A percentile compares a stretch with the other conserved stretches of the same genome.
Conservation (phyloP, 768 basidiomycete genomes). For the Astraeus odoratus region DNA sequence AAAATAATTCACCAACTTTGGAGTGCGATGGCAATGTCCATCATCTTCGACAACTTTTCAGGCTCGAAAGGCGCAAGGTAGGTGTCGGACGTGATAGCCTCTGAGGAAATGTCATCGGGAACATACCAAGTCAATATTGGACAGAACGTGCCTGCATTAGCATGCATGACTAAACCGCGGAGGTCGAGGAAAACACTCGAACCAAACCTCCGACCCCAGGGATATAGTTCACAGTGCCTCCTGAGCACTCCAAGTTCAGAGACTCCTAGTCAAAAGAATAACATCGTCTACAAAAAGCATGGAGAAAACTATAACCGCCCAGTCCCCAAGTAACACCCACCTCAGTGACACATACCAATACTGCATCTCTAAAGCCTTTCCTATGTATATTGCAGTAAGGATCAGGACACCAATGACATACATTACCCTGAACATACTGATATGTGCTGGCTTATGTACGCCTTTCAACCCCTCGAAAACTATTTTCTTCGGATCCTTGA, state of each 20-base stretch:
- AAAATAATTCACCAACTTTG: background rate
- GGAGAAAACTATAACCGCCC: background rate
- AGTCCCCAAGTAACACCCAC: background rate
- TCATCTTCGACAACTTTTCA: conserved; percentile 7
- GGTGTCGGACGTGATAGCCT: conserved; percentile 11
- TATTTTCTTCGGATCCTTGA: background rate
- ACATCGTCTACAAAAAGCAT: background rate
- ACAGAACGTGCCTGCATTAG: background rate
- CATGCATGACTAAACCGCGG: background rate
- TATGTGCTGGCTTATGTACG: background rate
- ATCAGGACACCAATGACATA: background rate
- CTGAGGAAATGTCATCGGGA: conserved; percentile 2
- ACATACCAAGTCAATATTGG: background rate
- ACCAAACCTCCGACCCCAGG: background rate
- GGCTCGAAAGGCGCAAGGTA: conserved; percentile 12
- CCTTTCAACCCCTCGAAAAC: background rate
- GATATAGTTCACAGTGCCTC: conserved; percentile 1
- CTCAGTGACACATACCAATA: background rate
- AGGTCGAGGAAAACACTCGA: background rate
- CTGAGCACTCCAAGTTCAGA: background rate
- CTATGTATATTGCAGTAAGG: background rate
- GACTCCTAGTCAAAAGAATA: background rate
- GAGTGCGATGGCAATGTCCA: conserved; percentile 6
- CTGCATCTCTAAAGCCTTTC: background rate
- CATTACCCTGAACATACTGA: background rate